Percentiles rank a stretch among this genome's conserved stretches.
phyloP scores from a whole-genome alignment of 2,329 filamentous ascomycete genomes.

The Sporothrix sp. region DNA sequence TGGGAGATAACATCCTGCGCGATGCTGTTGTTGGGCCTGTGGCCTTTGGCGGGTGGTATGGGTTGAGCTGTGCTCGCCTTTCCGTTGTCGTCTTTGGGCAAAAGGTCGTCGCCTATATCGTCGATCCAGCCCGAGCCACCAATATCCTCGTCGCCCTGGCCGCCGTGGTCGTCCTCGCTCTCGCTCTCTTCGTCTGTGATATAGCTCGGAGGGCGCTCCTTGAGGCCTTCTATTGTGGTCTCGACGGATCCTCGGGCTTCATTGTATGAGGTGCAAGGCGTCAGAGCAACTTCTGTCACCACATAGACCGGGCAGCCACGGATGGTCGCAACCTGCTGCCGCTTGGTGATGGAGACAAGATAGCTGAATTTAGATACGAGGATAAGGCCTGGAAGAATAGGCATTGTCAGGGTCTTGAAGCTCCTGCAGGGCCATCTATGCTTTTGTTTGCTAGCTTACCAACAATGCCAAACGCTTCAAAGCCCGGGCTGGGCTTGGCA shows the following conservation, averaged over 20 bases:
- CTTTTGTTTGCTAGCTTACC: constrained; percentile 29
- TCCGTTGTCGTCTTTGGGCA: neutral
- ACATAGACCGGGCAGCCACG: constrained; percentile 75
- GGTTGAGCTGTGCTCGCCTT: neutral
- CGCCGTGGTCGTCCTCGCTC: constrained; percentile 30
- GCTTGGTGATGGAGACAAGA: constrained; percentile 75
- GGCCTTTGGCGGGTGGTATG: neutral
- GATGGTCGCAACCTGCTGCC: constrained; percentile 82
- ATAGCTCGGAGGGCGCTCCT: constrained; percentile 26
- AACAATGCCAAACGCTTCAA: constrained; percentile 51
- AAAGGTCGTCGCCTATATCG: constrained; percentile 7
- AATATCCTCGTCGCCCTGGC: constrained; percentile 17
- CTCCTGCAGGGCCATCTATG: too few relatives aligned
- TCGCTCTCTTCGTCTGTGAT: constrained; percentile 33
- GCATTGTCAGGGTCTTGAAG: neutral
- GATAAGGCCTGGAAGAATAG: constrained; percentile 57
- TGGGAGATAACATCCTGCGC: constrained; percentile 81
- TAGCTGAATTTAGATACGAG: constrained; percentile 73
- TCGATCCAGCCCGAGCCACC: constrained; percentile 11
- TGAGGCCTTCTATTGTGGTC: constrained; percentile 42
- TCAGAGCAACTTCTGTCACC: constrained; percentile 81
- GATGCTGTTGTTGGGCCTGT: constrained; percentile 46
- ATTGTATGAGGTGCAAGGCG: constrained; percentile 66
- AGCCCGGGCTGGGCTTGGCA: constrained; percentile 37
- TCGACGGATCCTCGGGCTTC: constrained; percentile 66